A percentile compares a stretch with the other conserved stretches of the same genome.
phyloP scores from a whole-genome alignment of 2,329 filamentous ascomycete genomes.

The Aspergillus latus region DNA sequence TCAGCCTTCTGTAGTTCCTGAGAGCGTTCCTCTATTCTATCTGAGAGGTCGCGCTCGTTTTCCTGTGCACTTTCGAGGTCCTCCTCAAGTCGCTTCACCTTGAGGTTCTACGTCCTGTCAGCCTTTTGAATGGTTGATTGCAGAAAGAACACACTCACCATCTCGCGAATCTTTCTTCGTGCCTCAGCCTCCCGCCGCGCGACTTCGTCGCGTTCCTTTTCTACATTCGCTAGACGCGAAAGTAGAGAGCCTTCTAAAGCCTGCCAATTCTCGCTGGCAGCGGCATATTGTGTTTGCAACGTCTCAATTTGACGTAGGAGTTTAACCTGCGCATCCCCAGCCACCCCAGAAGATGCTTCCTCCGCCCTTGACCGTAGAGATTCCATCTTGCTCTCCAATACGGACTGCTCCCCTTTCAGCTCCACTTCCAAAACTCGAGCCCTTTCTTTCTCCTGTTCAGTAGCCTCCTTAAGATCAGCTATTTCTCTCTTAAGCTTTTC shows the following conservation, averaged over 20 bases:
- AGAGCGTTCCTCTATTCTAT: conserved; percentile 63
- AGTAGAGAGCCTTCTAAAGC: conserved; percentile 86
- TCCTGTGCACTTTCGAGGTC: conserved; percentile 69
- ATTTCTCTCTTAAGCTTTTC: conserved; percentile 70
- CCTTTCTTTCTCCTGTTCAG: conserved; percentile 70
- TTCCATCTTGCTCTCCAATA: conserved; percentile 87
- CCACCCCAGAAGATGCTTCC: conserved; percentile 79
- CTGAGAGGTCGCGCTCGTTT: conserved; percentile 43
- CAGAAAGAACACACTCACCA: conserved; percentile 54
- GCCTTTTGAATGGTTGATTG: neutral
- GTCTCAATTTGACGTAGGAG: conserved; percentile 92
- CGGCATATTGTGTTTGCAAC: conserved; percentile 88
- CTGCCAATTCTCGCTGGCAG: conserved; percentile 97
- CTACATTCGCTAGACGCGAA: conserved; percentile 71
- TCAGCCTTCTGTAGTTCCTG: conserved; percentile 55
- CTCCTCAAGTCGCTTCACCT: conserved; percentile 70
- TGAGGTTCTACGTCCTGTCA: conserved; percentile 56
- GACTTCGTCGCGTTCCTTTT: conserved; percentile 89
- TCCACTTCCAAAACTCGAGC: conserved; percentile 70
- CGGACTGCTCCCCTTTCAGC: conserved; percentile 71
- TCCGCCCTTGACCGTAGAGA: conserved; percentile 80
- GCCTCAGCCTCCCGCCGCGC: conserved; percentile 80
- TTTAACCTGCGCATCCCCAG: conserved; percentile 83
- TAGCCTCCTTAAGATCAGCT: conserved; percentile 70
- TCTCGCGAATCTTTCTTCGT: conserved; percentile 83